Base-by-base conservation (phyloP, 495 filamentous ascomycete genomes). In the Penicillium cinerascens region DNA sequence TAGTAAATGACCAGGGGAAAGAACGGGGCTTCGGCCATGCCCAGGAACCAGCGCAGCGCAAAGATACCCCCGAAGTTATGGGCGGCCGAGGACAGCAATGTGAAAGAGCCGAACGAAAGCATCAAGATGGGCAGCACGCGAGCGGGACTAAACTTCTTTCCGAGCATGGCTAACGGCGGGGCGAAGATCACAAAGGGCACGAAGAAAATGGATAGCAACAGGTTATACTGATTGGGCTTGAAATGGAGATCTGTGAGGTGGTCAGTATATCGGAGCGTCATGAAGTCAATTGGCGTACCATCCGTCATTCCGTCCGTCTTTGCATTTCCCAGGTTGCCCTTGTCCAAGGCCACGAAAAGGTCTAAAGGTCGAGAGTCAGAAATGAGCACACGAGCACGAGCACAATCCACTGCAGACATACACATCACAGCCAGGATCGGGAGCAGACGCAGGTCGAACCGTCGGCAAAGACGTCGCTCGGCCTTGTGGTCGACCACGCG, bases 11-110 rank as follows among this genome's bases (percentile, higher is more conserved):
- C 85, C 46, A 85, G 63, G 4, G 87, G 86, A 54, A 86, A 88
- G 67, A 91, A 89, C 4, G 79, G 86, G 17, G 77, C 78, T 60
- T 91, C 87, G 1, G 80, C 72, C 74, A 87, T 86, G 18, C 87
- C 79, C 79, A 86, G 33, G 69, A 56, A 83, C 68, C 58, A 72
- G 47, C 70, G 56, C 9, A 74, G 51, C 13, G 81, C 74, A 51
- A 88, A 80, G 39, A 88, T 73, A 1, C 84, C 85, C 13, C 77
- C 70, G 55, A 83, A 87, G 56, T 83, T 85, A 47, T 66, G 73
- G 23, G 77, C 74, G 1, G 76, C 72, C 0, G 81, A 77, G 21
- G 73, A 69, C 23, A 87, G 52, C n/a, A 78, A 47, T 3, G 83
- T 86, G 56, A 78, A 78, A 6, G 65, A 68, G 22, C 84, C 83